Conservation (phyloP, 257 asterid species). For the Solanum clarkiae region DNA sequence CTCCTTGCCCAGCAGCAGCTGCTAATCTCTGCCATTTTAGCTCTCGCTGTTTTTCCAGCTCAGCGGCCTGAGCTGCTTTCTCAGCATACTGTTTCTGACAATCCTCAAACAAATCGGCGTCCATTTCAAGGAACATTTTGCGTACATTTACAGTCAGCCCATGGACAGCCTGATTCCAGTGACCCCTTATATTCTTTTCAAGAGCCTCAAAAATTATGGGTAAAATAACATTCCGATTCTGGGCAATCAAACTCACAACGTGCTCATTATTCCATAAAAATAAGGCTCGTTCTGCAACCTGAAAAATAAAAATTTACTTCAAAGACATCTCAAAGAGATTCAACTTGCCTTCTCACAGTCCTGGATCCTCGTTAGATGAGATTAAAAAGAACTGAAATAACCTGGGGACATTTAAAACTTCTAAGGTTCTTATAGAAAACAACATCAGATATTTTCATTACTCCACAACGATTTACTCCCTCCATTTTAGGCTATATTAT, state of each 20-base stretch:
- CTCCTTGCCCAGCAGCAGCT: slow-evolving; percentile 37
- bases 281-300: slow-evolving; percentile 84
- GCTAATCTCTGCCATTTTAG: slow-evolving; percentile 62
- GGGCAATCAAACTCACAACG: slow-evolving; percentile 49
- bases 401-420: neutral
- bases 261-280: slow-evolving; percentile 74
- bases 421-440: neutral
- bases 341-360: neutral
- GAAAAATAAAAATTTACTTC: slow-evolving; percentile 9
- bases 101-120: slow-evolving; percentile 48
- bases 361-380: neutral
- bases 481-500: neutral
- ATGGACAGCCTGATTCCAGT: slow-evolving; percentile 82
- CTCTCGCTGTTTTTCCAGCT: slow-evolving; percentile 44
- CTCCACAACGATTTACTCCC: neutral
- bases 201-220: slow-evolving; percentile 65
- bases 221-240: slow-evolving; percentile 43
- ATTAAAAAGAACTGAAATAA: neutral
- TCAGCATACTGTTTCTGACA: slow-evolving; percentile 47
- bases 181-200: slow-evolving; percentile 57
- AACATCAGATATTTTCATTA: neutral
- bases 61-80: slow-evolving; percentile 34
- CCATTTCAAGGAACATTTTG: slow-evolving; percentile 70
- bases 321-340: neutral
- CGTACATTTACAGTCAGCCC: slow-evolving; percentile 52